Base-by-base conservation (phyloP, 163 green algal genomes). In the Chlorella variabilis region DNA sequence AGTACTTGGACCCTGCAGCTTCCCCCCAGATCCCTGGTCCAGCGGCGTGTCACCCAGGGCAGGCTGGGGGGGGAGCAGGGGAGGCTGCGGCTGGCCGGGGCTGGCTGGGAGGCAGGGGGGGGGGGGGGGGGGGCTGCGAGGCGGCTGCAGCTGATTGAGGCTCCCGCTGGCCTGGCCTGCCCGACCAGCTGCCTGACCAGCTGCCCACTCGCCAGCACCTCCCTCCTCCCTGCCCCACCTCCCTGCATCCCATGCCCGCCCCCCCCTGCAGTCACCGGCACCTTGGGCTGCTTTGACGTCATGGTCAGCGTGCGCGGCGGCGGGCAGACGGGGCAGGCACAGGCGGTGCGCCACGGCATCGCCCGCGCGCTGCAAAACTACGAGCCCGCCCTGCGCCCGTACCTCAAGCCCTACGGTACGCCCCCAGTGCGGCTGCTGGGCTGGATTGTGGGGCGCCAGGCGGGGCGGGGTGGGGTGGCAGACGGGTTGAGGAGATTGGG, bases 261-360 rank as follows among this genome's bases (percentile, higher is more conserved):
- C 31, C 31, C 15, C 5, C n/a, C n/a, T 38, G 73, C 73, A 80
- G 73, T 29, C 21, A 96, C 94, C 3, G 78, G 77, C 33, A 93
- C 90, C 6, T 70, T 95, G 36, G 93, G 91, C 9, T 29, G 58
- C 15, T 97, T 97, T 84, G 89, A 98, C 70, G 87, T 97, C 23
- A 70, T 83, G 56, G 87, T 90, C 21, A 90, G 82, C 38, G 94
- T 98, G 45, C 54, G 78, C 7, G 91, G 91, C 25, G 93, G 89
- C 49, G 90, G 88, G 6, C 54, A 59, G 17, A 93, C 79, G n/a
- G 94, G 93, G 51, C 89, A 90, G 83, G 81, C 83, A 62, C 91
- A 82, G 75, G 96, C 96, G 4, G 49, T 98, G 56, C 84, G 94
- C 2, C 94, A 96, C 65, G 96, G 93, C 77, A 90, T 99, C 48